phyloP scores from a whole-genome alignment of 148 eudicot species.

The Vaccinium darrowii region DNA sequence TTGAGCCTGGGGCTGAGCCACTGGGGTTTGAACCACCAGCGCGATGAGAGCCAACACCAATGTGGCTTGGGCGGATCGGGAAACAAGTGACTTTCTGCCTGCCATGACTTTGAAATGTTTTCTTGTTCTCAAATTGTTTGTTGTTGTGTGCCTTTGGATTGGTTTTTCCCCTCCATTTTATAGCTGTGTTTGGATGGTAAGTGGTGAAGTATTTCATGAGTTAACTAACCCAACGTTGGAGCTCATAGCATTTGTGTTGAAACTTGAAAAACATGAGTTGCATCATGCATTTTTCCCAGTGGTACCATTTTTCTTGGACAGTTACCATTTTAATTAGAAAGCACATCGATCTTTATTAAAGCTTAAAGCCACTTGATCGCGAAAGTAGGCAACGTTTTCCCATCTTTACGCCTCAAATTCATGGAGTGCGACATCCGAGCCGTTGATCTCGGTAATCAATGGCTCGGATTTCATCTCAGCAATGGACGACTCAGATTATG shows the following conservation, averaged over 20 bases:
- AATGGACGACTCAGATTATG: no score
- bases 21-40: conserved; percentile 18
- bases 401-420: not conserved
- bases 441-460: no score
- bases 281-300: not conserved
- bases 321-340: not conserved
- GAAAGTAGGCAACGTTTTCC: not conserved
- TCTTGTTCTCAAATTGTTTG: no score
- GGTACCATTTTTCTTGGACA: not conserved
- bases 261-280: not conserved
- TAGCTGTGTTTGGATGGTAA: not conserved
- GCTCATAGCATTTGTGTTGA: conserved; percentile 21
- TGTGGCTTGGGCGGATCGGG: not conserved
- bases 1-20: conserved; percentile 20
- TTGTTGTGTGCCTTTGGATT: not conserved
- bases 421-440: no score
- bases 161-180: conserved; percentile 17
- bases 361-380: not conserved
- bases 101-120: conserved; percentile 16
- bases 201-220: conserved; percentile 24
- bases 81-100: conserved; percentile 21
- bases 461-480: no score
- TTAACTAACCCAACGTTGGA: conserved; percentile 32
- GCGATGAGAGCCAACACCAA: conserved; percentile 15
- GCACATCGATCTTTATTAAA: not conserved